phyloP scores from a whole-genome alignment of 768 basidiomycete genomes.

The Auricularia sp. region DNA sequence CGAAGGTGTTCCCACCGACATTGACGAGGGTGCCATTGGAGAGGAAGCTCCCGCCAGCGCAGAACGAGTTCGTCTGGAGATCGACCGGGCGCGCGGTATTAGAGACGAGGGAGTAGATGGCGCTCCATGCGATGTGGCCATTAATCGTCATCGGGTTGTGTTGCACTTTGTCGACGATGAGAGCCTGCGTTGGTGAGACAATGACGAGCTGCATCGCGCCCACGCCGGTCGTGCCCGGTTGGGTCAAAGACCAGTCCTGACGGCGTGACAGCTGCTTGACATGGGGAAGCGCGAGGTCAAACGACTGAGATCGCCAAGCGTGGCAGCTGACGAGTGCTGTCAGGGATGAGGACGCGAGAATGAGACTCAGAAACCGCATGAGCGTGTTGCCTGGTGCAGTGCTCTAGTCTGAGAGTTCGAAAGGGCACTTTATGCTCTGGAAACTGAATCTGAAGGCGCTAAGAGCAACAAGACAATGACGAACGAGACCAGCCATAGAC shows the following conservation, averaged over 20 bases:
- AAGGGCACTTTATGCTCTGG: too few species aligned
- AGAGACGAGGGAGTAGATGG: constrained; percentile 49
- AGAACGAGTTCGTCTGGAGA: constrained; percentile 38
- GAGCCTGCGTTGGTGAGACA: constrained; percentile 56
- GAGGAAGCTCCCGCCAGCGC: constrained; percentile 71
- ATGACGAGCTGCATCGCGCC: constrained; percentile 68
- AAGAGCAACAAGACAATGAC: too few species aligned
- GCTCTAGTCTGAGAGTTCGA: too few species aligned
- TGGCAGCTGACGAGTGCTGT: too few species aligned
- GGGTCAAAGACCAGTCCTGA: constrained; percentile 43
- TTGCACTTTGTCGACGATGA: constrained; percentile 77
- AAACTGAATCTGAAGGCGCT: too few species aligned
- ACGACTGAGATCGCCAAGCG: too few species aligned
- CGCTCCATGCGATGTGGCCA: constrained; percentile 75
- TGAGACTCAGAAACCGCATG: too few species aligned
- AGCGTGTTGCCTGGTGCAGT: too few species aligned
- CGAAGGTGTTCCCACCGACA: constrained; percentile 75
- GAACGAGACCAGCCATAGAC: too few species aligned
- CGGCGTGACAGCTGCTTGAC: background rate
- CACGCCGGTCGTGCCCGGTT: constrained; percentile 64
- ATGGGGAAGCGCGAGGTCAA: too few species aligned
- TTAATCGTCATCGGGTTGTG: constrained; percentile 67
- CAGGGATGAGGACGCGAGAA: too few species aligned
- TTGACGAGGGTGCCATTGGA: constrained; percentile 68
- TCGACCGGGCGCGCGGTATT: background rate